Evolutionary conservation across 345 rosid genomes (phyloP), one percentile per base, ranked within the genome.

Genomic region (Hirschfeldia incana): DNA sequence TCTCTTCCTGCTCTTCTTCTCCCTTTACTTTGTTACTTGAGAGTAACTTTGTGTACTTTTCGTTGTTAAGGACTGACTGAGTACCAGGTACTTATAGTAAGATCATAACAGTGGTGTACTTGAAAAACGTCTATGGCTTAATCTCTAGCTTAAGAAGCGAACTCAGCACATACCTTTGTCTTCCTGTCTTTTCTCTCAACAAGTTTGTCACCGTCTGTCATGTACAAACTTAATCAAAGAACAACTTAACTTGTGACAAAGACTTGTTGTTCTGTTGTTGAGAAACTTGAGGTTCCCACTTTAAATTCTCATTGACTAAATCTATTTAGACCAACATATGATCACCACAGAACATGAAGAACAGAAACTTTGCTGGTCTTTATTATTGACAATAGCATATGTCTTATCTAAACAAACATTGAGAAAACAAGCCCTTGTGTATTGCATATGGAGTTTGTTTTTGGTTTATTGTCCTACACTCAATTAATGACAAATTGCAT

Each of bases 391-490:
- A 28, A 55, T 64, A 69, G 60, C 16, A 71, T 1, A 29, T 57
- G 61, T 72, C 68, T 21, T 16, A 57, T 58, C n/a, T 3, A 7
- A 17, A 59, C 27, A 21, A 68, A 74, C 70, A 79, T 51, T 28
- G 65, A 68, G 66, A 68, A 80, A 69, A 74, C 79, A 74, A 27
- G 0, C 61, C 79, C 72, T 74, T 74, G 72, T 74, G 59, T 27
- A 36, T 73, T 44, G 53, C 63, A 78, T 32, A 16, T 39, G 67
- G 58, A 72, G 67, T 34, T 67, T 67, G 30, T 30, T 70, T 33
- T 7, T 72, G 46, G 36, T 55, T 51, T 57, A n/a, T 46, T 32
- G 74, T 46, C 82, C 44, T 6, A 79, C 28, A 27, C 34, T 28
- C 16, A 66, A 21, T 21, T 8, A 44, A 79, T 65, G n/a, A 72